Base-by-base conservation (phyloP, 805 yeast genomes). In the Kodamaea kaohsiungensis region DNA sequence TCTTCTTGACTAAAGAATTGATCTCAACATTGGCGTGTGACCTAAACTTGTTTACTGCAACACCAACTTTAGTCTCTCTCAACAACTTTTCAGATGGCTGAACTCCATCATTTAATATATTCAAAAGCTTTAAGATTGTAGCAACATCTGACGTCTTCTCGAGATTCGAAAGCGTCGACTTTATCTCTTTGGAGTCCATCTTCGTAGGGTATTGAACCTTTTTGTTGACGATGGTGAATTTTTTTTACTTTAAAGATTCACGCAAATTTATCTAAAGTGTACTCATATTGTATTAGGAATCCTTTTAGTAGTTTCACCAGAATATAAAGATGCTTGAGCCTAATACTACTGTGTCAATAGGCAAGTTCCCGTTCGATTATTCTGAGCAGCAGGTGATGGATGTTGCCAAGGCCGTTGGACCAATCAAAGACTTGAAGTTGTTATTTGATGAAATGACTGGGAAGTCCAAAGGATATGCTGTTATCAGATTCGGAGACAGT, bases 31-130 rank as follows among this genome's bases (percentile, higher is more conserved):
- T 89, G 30, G 72, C 65, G 47, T 85, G 84, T 7, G 89, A 73
- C 59, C 96, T 84, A 64, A 88, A 84, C 70, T 90, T 91, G 74
- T 95, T 95, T 43, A 95, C 98, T 7, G 92, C 93, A 15, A 95
- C 93, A 59, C 99, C 99, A n/a, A 95, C 93, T 69, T 91, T 91
- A 7, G 99, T 95, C 65, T 93, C 96, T 64, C 98, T 82, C 50
- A 93, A 77, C 37, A 93, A 76, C 66, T 85, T 83, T 66, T 93
- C 98, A 1, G 96, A 86, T 8, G 98, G 97, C 61, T 78, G 76
- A 51, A 91, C 89, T 10, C 89, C 89, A 53, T 79, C 82, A 60
- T 87, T 85, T 56, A 93, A 74, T 19, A 81, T 76, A 43, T 77
- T 80, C 59, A 93, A 73, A 15, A 92, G 80, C 65, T 86, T 88